Base-by-base conservation (phyloP, 2,329 filamentous ascomycete genomes). In the Aspergillus jensenii region DNA sequence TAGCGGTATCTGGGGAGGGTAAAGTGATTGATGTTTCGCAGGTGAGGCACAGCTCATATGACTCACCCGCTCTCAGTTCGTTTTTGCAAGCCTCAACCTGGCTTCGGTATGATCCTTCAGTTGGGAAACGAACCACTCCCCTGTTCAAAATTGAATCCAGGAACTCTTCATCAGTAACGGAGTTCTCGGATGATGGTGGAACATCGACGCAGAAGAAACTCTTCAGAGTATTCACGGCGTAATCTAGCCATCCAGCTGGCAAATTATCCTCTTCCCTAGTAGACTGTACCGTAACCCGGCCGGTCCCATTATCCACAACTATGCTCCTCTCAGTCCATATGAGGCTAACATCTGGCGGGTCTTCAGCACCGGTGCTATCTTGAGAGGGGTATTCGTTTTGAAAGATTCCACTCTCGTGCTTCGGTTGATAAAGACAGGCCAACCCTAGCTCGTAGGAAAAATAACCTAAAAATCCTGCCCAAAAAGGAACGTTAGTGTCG, bases 1-100 rank as follows among this genome's bases (percentile, higher is more conserved):
- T 61, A 5, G 65, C 56, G 12, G 58, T 56, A 21, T 61, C 37
- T 23, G 68, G 63, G 6, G 65, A 58, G 21, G 68, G 64, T 62
- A 77, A 76, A 19, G 71, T 81, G 64, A 95, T 84, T 37, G 80
- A 82, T 11, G 90, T 91, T 71, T 91, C 87, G 49, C 87, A 87
- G 0, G 91, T 96, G 7, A 96, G 82, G 65, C 91, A 96, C 6
- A 96, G 82, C 70, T 96, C 91, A 72, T 96, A 96, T 0, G 90
- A 92, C 61, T 93, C 87, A 14, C 91, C 91, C 0, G 88, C 86
- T 3, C 86, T 83, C 61, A 96, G 89, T 61, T 84, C 82, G 4
- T 85, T 81, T 67, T 93, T 88, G 67, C 90, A 95, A 39, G 77
- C 72, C 21, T 79, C 75, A n/a, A 95, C 87, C 65, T 89, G 85